phyloP scores from a whole-genome alignment of 1,284 basidiomycete genomes.

The Polyporus tsugae region DNA sequence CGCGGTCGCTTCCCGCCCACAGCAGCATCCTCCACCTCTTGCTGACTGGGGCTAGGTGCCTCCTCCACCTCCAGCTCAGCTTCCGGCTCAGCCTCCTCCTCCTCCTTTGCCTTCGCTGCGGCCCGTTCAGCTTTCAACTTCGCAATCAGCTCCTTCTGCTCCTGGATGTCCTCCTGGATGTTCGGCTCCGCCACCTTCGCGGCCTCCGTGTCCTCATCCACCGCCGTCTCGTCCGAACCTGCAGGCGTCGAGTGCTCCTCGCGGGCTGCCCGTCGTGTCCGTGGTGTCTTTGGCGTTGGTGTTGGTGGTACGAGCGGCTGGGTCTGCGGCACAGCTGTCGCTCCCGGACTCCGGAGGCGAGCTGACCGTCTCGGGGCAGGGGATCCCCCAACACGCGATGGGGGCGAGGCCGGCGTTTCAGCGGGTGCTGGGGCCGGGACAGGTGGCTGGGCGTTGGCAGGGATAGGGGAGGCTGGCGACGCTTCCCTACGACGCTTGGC shows the following conservation, averaged over 20 bases:
- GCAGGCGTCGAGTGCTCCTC: constrained; percentile 54
- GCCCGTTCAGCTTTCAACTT: constrained; percentile 67
- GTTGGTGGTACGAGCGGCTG: constrained; percentile 38
- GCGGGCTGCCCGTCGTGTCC: constrained; percentile 46
- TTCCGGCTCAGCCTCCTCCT: constrained; percentile 37
- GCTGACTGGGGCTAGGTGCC: constrained; percentile 21
- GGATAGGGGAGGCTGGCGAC: constrained; percentile 52
- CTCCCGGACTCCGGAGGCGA: constrained; percentile 56
- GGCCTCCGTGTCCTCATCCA: constrained; percentile 66
- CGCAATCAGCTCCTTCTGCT: constrained; percentile 75
- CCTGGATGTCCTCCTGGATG: constrained; percentile 71
- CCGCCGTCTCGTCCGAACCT: constrained; percentile 66
- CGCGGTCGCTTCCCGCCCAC: constrained; percentile 54
- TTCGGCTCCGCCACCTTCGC: constrained; percentile 65
- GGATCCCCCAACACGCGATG: constrained; percentile 35
- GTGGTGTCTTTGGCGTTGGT: constrained; percentile 48
- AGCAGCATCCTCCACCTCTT: constrained; percentile 37
- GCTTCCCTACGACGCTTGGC: constrained; percentile 73
- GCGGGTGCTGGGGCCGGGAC: constrained; percentile 25
- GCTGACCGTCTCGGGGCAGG: constrained; percentile 54
- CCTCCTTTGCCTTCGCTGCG: constrained; percentile 36
- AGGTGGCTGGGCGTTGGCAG: constrained; percentile 12
- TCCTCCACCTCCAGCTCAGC: constrained; percentile 32
- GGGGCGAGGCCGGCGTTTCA: constrained; percentile 34
- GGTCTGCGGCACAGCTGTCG: constrained; percentile 41